Evolutionary conservation across 306 rosid genomes (phyloP).

Genomic region (Urtica urens): DNA sequence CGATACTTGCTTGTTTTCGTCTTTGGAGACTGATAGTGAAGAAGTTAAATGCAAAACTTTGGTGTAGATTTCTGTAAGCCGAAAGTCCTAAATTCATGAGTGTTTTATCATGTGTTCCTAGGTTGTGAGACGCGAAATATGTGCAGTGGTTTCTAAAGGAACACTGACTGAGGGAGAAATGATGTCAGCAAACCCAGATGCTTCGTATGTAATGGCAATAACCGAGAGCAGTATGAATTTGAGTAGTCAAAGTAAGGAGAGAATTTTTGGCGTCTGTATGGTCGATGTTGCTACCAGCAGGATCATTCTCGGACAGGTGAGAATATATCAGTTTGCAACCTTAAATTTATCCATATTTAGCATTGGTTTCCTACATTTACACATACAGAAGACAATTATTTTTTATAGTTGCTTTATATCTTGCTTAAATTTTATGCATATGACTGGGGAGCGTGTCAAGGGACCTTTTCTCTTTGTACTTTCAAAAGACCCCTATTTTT

Average conservation of each 20-base stretch:
- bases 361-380: neutral
- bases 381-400: constrained; percentile 6
- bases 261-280: constrained; percentile 62
- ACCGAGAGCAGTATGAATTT: constrained; percentile 43
- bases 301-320: constrained; percentile 86
- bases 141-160: constrained; percentile 85
- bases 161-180: constrained; percentile 84
- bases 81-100: neutral
- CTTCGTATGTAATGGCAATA: constrained; percentile 75
- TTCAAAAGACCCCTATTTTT: neutral
- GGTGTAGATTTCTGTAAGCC: neutral
- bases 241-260: constrained; percentile 33
- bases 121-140: constrained; percentile 96
- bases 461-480: too few relatives aligned
- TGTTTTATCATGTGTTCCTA: constrained; percentile 15
- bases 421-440: too few relatives aligned
- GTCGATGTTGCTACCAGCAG: constrained; percentile 76
- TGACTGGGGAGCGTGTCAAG: too few relatives aligned
- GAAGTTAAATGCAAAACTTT: neutral
- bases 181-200: constrained; percentile 69
- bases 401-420: too few relatives aligned
- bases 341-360: neutral
- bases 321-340: constrained; percentile 8
- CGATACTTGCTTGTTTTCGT: too few relatives aligned
- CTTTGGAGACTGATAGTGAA: too few relatives aligned